Conservation (phyloP, 331 rosid genomes). For the Telfairia occidentalis region DNA sequence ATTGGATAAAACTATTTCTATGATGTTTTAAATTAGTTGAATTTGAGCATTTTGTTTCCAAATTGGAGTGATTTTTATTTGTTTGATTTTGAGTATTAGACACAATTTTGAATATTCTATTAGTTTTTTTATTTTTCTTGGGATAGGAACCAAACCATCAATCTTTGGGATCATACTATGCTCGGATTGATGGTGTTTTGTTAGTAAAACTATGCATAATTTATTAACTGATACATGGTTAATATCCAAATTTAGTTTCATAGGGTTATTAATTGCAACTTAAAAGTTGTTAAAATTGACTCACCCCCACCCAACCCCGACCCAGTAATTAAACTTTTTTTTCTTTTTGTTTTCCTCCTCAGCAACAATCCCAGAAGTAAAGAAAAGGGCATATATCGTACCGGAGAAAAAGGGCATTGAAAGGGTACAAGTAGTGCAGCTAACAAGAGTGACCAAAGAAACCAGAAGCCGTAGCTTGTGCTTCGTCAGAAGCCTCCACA, state of each 20-base stretch:
- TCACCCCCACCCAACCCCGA: too few relatives aligned
- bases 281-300: too few relatives aligned
- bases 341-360: too few relatives aligned
- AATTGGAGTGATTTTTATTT: not conserved
- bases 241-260: not conserved
- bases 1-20: not conserved
- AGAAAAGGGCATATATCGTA: not conserved
- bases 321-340: too few relatives aligned
- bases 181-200: too few relatives aligned
- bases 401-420: conserved; percentile 91
- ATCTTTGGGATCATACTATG: too few relatives aligned
- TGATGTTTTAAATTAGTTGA: too few relatives aligned
- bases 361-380: not conserved
- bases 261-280: not conserved
- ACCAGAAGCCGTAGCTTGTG: conserved; percentile 51
- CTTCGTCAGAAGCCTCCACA: conserved; percentile 46
- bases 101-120: too few relatives aligned
- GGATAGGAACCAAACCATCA: too few relatives aligned
- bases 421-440: conserved; percentile 70
- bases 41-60: not conserved
- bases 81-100: too few relatives aligned
- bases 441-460: conserved; percentile 42
- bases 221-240: not conserved
- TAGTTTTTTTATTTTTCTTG: too few relatives aligned
- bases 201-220: too few relatives aligned